Conservation (phyloP, 805 yeast genomes). For the Barnettozyma vustinii region DNA sequence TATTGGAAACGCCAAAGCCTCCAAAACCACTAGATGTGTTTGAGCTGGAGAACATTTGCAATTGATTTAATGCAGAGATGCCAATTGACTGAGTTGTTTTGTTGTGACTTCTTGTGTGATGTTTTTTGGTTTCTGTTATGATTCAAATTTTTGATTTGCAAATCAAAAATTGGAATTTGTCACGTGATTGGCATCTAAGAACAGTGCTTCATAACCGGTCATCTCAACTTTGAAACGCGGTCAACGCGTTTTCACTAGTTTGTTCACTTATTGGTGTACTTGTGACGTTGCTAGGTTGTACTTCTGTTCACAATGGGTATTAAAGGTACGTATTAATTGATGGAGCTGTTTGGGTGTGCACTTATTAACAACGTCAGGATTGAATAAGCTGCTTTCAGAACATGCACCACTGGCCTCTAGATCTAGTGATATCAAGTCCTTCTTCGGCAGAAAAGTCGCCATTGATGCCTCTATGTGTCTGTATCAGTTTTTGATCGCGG, state of each 20-base stretch:
- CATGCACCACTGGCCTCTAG: constrained; percentile 82
- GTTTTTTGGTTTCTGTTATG: not conserved
- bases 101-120: not conserved
- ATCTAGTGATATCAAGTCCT: constrained; percentile 73
- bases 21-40: constrained; percentile 28
- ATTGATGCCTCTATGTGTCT: constrained; percentile 94
- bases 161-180: not conserved
- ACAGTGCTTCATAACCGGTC: not conserved
- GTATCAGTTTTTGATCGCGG: constrained; percentile 93
- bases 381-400: constrained; percentile 81
- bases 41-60: constrained; percentile 24
- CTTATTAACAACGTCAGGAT: constrained; percentile 40
- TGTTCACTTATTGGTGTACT: not conserved
- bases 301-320: constrained; percentile 38
- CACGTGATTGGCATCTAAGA: not conserved
- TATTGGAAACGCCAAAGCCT: constrained; percentile 26
- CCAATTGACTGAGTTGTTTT: constrained; percentile 1
- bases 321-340: constrained; percentile 33
- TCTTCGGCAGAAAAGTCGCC: constrained; percentile 95
- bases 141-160: not conserved
- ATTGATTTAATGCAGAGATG: not conserved
- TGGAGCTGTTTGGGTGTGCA: not conserved
- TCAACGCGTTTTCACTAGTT: not conserved
- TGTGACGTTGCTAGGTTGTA: no score
- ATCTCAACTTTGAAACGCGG: not conserved